Percentiles rank a stretch among this genome's conserved stretches.
These are phyloP conservation scores for Punica granatum DNA, from an alignment of 345 rosid genomes.

Conservation along the genomic window DNA sequence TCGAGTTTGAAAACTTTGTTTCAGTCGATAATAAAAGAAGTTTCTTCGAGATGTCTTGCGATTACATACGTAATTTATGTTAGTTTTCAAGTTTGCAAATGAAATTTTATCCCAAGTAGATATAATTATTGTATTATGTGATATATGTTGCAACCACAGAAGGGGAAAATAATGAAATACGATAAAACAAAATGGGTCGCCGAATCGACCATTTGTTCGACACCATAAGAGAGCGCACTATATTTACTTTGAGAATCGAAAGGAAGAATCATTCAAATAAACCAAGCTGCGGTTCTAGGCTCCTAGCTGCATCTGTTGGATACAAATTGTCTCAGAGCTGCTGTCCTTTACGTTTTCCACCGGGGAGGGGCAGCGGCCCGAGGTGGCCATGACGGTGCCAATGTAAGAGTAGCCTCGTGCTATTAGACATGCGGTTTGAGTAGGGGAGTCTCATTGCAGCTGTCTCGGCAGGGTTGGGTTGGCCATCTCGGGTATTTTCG, in stretches of 20 bases:
- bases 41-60: no score
- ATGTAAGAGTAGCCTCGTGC: conserved; percentile 43
- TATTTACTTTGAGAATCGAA: neutral
- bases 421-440: neutral
- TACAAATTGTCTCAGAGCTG: no score
- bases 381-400: conserved; percentile 41
- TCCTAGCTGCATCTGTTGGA: no score
- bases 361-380: conserved; percentile 29
- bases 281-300: no score
- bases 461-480: neutral
- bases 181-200: neutral
- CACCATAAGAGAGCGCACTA: neutral
- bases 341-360: no score
- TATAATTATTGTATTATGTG: neutral
- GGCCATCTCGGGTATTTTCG: neutral
- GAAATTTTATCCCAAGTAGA: neutral
- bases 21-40: no score
- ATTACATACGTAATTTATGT: no score
- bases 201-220: neutral
- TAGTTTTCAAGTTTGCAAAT: no score
- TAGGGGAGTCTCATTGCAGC: neutral
- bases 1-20: no score
- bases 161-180: neutral
- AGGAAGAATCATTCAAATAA: neutral
- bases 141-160: neutral